Percentiles rank a stretch among this genome's conserved stretches.
These are phyloP conservation scores for Venturia asperata DNA, from an alignment of 2,329 filamentous ascomycete genomes.

Conservation along the genomic window DNA sequence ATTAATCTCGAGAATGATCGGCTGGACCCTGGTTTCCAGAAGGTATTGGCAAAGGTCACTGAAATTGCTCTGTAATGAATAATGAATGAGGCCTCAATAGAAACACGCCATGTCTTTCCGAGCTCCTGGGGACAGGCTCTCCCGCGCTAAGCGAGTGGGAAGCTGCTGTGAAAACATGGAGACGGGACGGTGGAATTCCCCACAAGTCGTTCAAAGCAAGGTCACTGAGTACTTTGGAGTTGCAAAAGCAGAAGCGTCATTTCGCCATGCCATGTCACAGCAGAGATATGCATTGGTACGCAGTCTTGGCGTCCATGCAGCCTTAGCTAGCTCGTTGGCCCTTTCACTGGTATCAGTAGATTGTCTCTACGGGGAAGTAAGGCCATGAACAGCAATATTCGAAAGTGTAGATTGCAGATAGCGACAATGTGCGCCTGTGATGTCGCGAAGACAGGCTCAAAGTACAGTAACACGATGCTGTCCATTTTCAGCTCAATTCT, in stretches of 20 bases:
- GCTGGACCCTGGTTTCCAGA: neutral
- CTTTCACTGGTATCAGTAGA: neutral
- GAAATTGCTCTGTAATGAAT: neutral
- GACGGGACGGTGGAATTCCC: neutral
- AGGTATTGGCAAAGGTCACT: neutral
- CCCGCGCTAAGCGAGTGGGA: neutral
- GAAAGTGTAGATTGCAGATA: neutral
- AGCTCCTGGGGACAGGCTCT: neutral
- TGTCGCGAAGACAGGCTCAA: neutral
- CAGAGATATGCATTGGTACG: neutral
- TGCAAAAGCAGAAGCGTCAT: neutral
- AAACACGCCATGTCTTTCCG: neutral
- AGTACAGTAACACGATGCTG: neutral
- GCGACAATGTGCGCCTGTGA: neutral
- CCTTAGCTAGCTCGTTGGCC: neutral
- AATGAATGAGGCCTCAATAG: neutral
- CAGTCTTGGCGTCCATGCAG: neutral
- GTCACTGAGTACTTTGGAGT: neutral
- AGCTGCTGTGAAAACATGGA: neutral
- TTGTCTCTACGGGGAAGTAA: neutral
- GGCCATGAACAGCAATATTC: neutral
- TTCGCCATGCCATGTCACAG: neutral
- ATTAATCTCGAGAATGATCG: neutral
- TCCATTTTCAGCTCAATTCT: constrained; percentile 4
- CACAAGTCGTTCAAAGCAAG: neutral